Base-by-base conservation (phyloP, 2,329 filamentous ascomycete species). In the Mollisia scopiformis region DNA sequence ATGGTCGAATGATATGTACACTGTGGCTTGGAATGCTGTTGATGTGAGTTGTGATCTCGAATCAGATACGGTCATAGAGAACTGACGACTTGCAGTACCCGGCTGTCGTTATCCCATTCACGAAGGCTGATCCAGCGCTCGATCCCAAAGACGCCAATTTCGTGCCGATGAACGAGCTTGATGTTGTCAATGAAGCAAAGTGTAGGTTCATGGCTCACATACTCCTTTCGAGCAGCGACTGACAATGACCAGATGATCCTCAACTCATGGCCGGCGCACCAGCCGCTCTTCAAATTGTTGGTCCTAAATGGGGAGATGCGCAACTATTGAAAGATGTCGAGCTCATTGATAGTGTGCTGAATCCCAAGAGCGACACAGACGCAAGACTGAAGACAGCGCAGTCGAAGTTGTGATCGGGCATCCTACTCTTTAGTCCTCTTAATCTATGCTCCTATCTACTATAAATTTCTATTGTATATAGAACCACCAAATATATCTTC, bases 1-100 rank as follows among this genome's bases (percentile, higher is more conserved):
- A 28, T 76, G 74, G 73, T 71, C 66, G 10, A 71, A 67, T 37
- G 73, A 75, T 56, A 69, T 67, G 23, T 76, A 75, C 57, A 76
- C 74, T 0, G 73, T 75, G 23, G 68, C 67, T 54, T 75, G 73
- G 73, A 76, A 76, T 61, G 70, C 71, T 16, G 64, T 69, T n/a
- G 74, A 76, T 65, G 72, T 73, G 62, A 57, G 71, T 61, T 19
- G 4, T 4, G n/a, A 2, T 3, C 16, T 14, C 19, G 1, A 23
- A 59, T 4, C 28, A 27, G 46, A 50, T n/a, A 55, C 37, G 33
- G 7, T 25, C 11, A 31, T 5, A 13, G 3, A 14, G 16, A 2
- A 19, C 53, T 61, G 30, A 62, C 28, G 27, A 28, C 23, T 14
- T 30, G 23, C 58, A 74, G 72, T 75, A 74, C 53, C 74, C 73